Percentiles rank a stretch among this genome's conserved stretches.
phyloP scores from a whole-genome alignment of 2,329 filamentous ascomycete genomes.

The Juglanconis juglandina region DNA sequence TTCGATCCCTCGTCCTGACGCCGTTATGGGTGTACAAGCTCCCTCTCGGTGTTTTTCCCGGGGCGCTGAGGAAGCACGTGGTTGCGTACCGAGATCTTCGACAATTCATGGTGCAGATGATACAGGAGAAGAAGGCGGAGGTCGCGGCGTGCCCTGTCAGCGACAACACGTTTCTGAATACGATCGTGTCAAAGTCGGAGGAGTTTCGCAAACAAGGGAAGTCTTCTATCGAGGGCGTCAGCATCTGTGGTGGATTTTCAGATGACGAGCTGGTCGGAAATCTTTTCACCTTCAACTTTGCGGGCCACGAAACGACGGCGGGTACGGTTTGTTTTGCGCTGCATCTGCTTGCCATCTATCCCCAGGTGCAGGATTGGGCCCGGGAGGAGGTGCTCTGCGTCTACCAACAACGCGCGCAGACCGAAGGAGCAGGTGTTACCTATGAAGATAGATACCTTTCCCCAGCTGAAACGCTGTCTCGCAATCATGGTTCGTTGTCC shows the following conservation, averaged over 20 bases:
- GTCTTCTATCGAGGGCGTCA: not conserved
- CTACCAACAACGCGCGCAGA: not conserved
- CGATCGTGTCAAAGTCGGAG: conserved; percentile 1
- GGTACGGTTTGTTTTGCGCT: not conserved
- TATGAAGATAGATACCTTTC: not conserved
- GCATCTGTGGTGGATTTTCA: not conserved
- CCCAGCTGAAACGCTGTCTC: not conserved
- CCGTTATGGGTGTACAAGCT: conserved; percentile 1
- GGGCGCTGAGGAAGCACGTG: not conserved
- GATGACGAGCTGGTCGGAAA: not conserved
- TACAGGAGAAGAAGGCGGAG: not conserved
- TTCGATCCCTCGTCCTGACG: conserved; percentile 1
- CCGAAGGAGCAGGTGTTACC: not conserved
- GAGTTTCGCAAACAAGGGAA: not conserved
- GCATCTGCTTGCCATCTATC: not conserved
- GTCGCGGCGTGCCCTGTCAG: not conserved
- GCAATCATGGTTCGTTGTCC: not conserved
- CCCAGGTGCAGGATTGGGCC: not conserved
- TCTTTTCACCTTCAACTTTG: not conserved
- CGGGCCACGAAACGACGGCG: not conserved
- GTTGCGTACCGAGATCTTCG: not conserved
- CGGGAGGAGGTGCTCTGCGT: not conserved
- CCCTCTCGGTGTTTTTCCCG: not conserved
- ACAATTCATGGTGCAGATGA: not conserved
- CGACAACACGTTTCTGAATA: conserved; percentile 1